phyloP scores from a whole-genome alignment of 768 basidiomycete species.

The Rhizopogon sp. region DNA sequence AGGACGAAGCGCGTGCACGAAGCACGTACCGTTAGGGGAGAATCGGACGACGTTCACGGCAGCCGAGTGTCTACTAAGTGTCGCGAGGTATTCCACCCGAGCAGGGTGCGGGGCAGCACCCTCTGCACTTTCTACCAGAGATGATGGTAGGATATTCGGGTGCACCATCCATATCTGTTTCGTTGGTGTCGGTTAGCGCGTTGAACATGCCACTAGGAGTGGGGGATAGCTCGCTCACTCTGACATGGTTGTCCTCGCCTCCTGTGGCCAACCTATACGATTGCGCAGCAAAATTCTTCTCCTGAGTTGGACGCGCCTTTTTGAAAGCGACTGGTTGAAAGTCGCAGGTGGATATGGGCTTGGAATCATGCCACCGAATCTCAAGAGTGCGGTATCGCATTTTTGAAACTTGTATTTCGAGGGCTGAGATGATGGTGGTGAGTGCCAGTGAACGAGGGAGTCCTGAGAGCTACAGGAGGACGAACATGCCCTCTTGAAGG shows the following conservation, averaged over 20 bases:
- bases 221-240: slow-evolving; percentile 53
- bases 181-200: slow-evolving; percentile 8
- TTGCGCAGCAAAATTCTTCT: slow-evolving; percentile 57
- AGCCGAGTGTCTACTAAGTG: slow-evolving; percentile 87
- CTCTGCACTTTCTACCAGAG: slow-evolving; percentile 37
- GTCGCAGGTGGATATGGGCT: slow-evolving; percentile 95
- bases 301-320: slow-evolving; percentile 65
- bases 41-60: slow-evolving; percentile 96
- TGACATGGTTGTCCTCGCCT: slow-evolving; percentile 95
- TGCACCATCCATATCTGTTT: slow-evolving; percentile 89
- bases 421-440: neutral
- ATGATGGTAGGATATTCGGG: slow-evolving; percentile 77
- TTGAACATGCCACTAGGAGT: neutral
- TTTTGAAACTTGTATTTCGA: slow-evolving; percentile 2
- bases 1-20: neutral
- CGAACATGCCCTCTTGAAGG: neutral
- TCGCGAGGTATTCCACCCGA: slow-evolving; percentile 95
- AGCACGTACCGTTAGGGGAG: slow-evolving; percentile 79
- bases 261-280: slow-evolving; percentile 91
- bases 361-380: slow-evolving; percentile 95
- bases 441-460: too few relatives aligned
- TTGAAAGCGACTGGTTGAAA: slow-evolving; percentile 85
- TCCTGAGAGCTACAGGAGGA: neutral
- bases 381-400: slow-evolving; percentile 91
- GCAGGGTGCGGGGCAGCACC: slow-evolving; percentile 51